Evolutionary conservation across 129 eudicot genomes (phyloP).

Genomic region (Flaveria bidentis): DNA sequence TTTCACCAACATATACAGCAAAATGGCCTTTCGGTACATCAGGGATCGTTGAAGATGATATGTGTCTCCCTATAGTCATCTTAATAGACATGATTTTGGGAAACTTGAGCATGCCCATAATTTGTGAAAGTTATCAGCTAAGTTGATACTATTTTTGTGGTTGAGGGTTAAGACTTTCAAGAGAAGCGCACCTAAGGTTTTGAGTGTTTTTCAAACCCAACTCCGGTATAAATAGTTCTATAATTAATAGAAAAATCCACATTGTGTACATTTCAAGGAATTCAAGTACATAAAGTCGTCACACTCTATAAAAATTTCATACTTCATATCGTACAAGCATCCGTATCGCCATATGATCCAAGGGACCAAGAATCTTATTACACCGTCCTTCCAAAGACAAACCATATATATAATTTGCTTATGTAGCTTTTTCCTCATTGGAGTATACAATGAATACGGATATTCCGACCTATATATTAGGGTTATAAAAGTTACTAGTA

Average conservation of each 20-base stretch:
- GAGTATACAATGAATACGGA: too few relatives aligned
- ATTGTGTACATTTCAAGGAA: not conserved
- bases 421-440: not conserved
- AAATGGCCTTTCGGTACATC: not conserved
- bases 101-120: not conserved
- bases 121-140: not conserved
- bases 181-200: not conserved
- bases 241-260: not conserved
- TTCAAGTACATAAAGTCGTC: not conserved
- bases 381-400: not conserved
- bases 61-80: not conserved
- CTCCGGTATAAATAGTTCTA: slow-evolving; percentile 24
- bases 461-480: too few relatives aligned
- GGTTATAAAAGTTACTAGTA: too few relatives aligned
- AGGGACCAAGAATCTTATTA: slow-evolving; percentile 14
- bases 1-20: not conserved
- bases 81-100: not conserved
- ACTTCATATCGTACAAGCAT: not conserved
- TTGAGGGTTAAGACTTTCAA: not conserved
- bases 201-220: not conserved
- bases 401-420: not conserved
- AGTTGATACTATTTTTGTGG: not conserved
- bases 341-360: not conserved
- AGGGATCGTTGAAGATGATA: not conserved
- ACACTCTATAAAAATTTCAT: not conserved